Conservation (phyloP, 345 rosid genomes). For the Boechera stricta region DNA sequence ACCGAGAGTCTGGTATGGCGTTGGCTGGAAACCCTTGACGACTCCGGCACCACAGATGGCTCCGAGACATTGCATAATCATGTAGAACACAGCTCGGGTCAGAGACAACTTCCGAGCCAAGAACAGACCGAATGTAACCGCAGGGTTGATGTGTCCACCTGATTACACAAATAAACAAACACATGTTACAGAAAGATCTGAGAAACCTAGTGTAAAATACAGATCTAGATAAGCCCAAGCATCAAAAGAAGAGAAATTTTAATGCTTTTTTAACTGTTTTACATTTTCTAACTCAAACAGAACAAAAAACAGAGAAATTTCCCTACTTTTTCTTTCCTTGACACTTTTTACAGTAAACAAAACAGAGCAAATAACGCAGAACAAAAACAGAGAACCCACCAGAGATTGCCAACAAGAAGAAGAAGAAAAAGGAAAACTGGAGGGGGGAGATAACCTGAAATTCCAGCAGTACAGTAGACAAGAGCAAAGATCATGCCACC, state of each 20-base stretch:
- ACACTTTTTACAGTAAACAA: no score
- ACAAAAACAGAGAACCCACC: not conserved
- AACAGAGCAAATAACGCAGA: not conserved
- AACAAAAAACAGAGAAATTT: conserved; percentile 5
- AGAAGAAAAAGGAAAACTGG: no score
- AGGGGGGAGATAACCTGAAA: no score
- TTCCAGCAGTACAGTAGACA: no score
- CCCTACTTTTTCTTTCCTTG: not conserved
- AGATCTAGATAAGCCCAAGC: not conserved
- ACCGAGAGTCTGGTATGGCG: conserved; percentile 43
- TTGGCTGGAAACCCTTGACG: conserved; percentile 54
- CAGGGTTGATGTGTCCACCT: conserved; percentile 61
- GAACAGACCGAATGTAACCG: conserved; percentile 15
- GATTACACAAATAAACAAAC: conserved; percentile 3
- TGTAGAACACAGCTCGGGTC: no score
- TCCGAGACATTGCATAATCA: no score
- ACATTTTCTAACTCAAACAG: not conserved
- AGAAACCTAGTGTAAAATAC: not conserved
- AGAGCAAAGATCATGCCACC: no score
- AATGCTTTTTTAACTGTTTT: not conserved
- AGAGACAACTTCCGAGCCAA: no score
- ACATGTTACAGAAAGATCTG: not conserved
- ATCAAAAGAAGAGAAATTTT: not conserved
- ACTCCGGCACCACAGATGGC: conserved; percentile 10
- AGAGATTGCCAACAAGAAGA: not conserved